Percentiles rank a stretch among this genome's conserved stretches.
phyloP scores from a whole-genome alignment of 805 yeast species.

The Hanseniaspora nectarophila region DNA sequence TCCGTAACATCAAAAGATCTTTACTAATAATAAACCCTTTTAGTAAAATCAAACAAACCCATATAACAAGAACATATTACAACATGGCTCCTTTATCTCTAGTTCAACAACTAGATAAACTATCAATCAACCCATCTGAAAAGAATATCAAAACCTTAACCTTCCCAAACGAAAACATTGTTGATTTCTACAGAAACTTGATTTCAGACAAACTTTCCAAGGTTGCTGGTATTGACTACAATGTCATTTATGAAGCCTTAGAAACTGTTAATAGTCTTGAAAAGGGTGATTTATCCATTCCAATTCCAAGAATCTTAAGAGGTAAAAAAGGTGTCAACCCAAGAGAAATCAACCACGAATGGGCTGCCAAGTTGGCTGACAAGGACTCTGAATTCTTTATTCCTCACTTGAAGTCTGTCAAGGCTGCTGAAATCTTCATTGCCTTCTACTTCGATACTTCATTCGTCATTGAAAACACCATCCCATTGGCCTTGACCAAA shows the following conservation, averaged over 20 bases:
- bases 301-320: conserved; percentile 74
- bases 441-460: conserved; percentile 65
- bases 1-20: not conserved
- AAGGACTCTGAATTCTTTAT: conserved; percentile 13
- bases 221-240: conserved; percentile 59
- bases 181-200: conserved; percentile 81
- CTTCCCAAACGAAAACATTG: conserved; percentile 64
- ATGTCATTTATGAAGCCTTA: conserved; percentile 66
- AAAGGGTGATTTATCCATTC: conserved; percentile 85
- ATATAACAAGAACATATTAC: not conserved
- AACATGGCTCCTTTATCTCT: conserved; percentile 11
- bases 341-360: conserved; percentile 57
- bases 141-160: conserved; percentile 24
- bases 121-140: conserved; percentile 1
- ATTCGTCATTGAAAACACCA: conserved; percentile 53
- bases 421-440: conserved; percentile 78
- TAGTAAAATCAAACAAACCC: not conserved
- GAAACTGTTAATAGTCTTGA: conserved; percentile 80
- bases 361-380: conserved; percentile 53
- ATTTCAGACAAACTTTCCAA: conserved; percentile 66
- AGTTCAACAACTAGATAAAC: conserved; percentile 7
- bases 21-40: not conserved
- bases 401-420: conserved; percentile 58
- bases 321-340: conserved; percentile 65
- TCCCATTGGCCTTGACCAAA: conserved; percentile 56